Evolutionary conservation across 2,329 filamentous ascomycete species (phyloP), one percentile per base, ranked within the genome.

Genomic region (Clonostachys byssicola): DNA sequence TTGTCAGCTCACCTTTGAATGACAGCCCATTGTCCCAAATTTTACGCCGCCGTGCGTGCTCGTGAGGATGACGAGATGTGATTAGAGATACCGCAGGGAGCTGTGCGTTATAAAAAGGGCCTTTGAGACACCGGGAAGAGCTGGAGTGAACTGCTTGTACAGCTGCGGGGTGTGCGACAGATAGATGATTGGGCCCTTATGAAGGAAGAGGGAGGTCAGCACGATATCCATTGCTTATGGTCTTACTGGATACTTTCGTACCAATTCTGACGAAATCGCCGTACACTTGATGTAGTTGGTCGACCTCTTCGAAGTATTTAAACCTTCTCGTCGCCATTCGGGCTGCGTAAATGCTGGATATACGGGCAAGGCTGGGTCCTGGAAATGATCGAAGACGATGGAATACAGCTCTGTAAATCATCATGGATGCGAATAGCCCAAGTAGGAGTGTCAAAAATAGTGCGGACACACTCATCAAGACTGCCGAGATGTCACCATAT

Each of bases 101-200:
- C 6, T 14, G 16, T 14, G 16, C 14, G 36, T 14, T 39, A 17
- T 39, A 39, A 6, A 8, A 39, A 17, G 36, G 16, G 10, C 36
- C 36, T 17, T 39, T 39, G 36, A 17, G 14, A 17, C 14, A 14
- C 14, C 14, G 14, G 6, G 36, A 39, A 6, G 18, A 53, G 52
- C 44, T 55, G 9, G 56, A 54, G 47, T 65, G 57, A 16, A 66
- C 56, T 10, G 50, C 51, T 17, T 54, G 47, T 9, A 65, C 54
- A 2, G 61, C 56, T 6, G 57, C 53, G 2, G 57, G 58, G 30
- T 60, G 54, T 34, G 55, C 55, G 20, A 67, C 58, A n/a, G 61
- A 66, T 4, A 67, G 40, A 36, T 66, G 63, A 2, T 54, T 56
- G 2, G 63, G 62, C 2, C 62, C 60, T 52, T 39, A 9, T 30